Evolutionary conservation across 2,329 filamentous ascomycete genomes (phyloP), one percentile per base, ranked within the genome.

Genomic region (Diaporthe sp.): DNA sequence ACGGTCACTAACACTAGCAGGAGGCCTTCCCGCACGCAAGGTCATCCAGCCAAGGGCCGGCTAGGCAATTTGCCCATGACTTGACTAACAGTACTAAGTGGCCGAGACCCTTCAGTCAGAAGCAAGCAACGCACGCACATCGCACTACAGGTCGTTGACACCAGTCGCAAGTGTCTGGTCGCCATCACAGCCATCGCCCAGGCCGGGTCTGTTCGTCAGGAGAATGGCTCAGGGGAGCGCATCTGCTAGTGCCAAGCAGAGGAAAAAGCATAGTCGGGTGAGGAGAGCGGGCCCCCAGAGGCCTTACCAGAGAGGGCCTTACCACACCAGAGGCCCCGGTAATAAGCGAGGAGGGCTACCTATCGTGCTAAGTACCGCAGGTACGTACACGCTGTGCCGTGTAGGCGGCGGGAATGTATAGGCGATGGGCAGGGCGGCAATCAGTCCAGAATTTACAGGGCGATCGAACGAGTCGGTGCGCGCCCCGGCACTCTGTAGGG

Each of bases 121-220:
- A 66, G 30, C 30, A 51, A 50, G 42, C 22, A 50, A 50, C 30
- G 42, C 42, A 35, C 30, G 30, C 61, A 65, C 42, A 22, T n/a
- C 59, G 42, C 42, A 50, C 61, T 50, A 47, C 17, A 44, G 39
- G 30, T 65, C 61, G 61, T 65, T 50, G 61, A 50, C 61, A 42
- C 61, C 61, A 65, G 42, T 35, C 22, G 42, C 61, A 50, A 65
- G 61, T 37, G 27, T 65, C 61, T 65, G 61, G 61, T 25, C 42
- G 61, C 61, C 44, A 50, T 44, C 27, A 65, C 61, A 50, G 44
- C 44, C 61, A 37, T 51, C 61, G 30, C 44, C 44, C 30, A 37
- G 30, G 44, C 30, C 44, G 61, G 19, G 61, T 66, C 61, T 66
- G 30, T 51, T 66, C 13, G 61, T 37, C 61, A 66, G 61, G 42